Base-by-base conservation (phyloP, 2,329 filamentous ascomycete species). In the Dactylellina cionopaga region DNA sequence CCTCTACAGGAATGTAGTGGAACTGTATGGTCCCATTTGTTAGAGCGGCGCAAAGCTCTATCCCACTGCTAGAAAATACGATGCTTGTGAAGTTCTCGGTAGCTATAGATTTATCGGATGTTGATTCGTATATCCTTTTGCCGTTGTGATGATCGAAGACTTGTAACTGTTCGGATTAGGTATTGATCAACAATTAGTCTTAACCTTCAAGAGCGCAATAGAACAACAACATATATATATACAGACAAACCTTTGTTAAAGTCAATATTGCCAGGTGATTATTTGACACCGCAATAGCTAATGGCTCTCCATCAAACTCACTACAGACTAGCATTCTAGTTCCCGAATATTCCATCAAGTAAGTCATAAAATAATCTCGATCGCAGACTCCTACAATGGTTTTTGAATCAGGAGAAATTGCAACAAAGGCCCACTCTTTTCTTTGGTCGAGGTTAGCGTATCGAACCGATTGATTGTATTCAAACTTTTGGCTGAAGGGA, bases 351-450 rank as follows among this genome's bases (percentile, higher is more conserved):
- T 72, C 66, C 39, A 72, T 54, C 10, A 31, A 72, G 51, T 65
- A 72, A 1, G 68, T 60, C 37, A 55, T 41, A 29, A 72, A 72
- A 7, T 10, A 37, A 13, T 72, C 68, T n/a, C 52, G 68, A 47
- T 72, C 68, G 29, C 59, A 72, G 2, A 72, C 59, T 15, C 68
- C 68, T 9, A 72, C 52, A 7, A 72, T 60, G 0, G 59, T 65
- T 19, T 54, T 59, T 4, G 68, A 60, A 54, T 72, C 59, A 9
- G 68, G 68, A 3, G 68, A 72, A 47, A 65, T 29, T 10, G 52
- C 68, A 43, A 72, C 68, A 25, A 72, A 72, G 13, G 68, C 68
- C 68, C 68, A 72, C 25, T 72, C 68, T 17, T 60, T 72, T 33
- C 46, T 51, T 9, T 35, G 24, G n/a, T 72, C 68, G 6, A 72